Evolutionary conservation across 1,284 basidiomycete genomes (phyloP), one percentile per base, ranked within the genome.

Genomic region (Ganoderma meredithae): DNA sequence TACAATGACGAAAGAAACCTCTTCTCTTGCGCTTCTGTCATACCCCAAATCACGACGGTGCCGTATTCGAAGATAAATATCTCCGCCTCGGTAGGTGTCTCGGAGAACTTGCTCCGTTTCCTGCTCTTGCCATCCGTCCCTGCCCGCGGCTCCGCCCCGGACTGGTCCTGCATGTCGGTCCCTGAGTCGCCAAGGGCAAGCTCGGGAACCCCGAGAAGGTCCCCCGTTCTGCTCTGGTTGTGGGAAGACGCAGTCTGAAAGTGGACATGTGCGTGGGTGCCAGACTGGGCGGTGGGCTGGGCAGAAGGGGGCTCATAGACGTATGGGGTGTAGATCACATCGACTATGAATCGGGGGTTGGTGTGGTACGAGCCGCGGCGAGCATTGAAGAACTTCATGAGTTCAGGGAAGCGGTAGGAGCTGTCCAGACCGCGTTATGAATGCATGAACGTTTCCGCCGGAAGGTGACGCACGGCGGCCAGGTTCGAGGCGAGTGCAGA

Each of bases 41-140:
- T 98, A 33, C 96, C 96, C 97, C 96, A 98, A 64, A 98, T 94
- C 27, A 98, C 96, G 43, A 98, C 93, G 1, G 92, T 94, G 22
- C 96, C 96, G 79, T 98, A 98, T 72, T 93, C 90, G 81, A 98
- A 98, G 72, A 98, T 83, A 80, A 97, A 98, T 68, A 97, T 92
- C 79, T 97, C 95, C 10, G 95, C 94, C 79, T 94, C 85, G 75
- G 87, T 84, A 64, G 89, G 83, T 62, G 88, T 82, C 53, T 88
- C 84, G 74, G 91, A 81, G 76, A 93, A 91, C 78, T 89, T 90
- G 78, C 84, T 88, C 75, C 83, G 84, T 78, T 83, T 86, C 74
- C 80, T 83, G 72, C 77, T 80, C 75, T 72, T 77, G 61, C 76
- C 73, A 52, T 68, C 76, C 60, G 76, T 74, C 40, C 79, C 80